Conservation (phyloP, 2,329 filamentous ascomycete species). For the Seiridium unicorne region DNA sequence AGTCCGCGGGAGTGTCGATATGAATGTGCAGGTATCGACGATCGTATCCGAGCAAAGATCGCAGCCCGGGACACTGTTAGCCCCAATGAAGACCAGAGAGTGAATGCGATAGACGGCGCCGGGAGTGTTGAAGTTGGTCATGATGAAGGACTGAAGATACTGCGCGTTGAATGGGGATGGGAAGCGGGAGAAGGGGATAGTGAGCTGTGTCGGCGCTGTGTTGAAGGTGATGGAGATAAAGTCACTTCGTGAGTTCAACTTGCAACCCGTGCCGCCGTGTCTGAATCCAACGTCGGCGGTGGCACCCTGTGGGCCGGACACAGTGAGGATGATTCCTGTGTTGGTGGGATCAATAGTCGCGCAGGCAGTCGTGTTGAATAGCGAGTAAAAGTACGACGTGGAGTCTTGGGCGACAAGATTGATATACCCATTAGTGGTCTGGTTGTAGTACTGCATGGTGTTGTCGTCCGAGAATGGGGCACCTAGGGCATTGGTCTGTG, state of each 20-base stretch:
- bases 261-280: background rate
- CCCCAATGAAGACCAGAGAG: background rate
- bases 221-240: background rate
- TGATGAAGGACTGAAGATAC: background rate
- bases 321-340: background rate
- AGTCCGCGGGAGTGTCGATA: background rate
- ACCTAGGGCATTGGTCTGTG: background rate
- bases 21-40: background rate
- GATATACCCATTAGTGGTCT: background rate
- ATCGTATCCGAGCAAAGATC: background rate
- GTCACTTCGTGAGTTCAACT: background rate
- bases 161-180: background rate
- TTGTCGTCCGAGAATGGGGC: background rate
- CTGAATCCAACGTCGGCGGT: background rate
- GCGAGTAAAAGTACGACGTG: background rate
- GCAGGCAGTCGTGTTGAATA: background rate
- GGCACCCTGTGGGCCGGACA: background rate
- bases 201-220: background rate
- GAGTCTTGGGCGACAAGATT: background rate
- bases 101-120: background rate
- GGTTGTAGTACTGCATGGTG: background rate
- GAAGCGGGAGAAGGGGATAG: background rate
- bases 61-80: background rate
- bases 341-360: background rate
- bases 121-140: slow-evolving; percentile 1